Evolutionary conservation across 2,329 filamentous ascomycete genomes (phyloP).

Genomic region (Akanthomyces dipterigenus): DNA sequence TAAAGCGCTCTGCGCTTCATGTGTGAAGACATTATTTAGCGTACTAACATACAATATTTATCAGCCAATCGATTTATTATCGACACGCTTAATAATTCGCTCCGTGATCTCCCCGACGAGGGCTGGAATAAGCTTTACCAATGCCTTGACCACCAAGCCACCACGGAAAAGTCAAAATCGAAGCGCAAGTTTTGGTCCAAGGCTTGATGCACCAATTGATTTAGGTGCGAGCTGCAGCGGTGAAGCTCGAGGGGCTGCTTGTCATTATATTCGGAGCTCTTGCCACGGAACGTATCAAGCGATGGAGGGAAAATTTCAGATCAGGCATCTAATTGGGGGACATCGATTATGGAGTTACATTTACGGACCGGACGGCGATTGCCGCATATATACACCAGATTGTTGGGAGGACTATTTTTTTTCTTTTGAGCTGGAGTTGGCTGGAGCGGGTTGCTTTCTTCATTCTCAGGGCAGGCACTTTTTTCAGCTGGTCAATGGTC

Average conservation of each 20-base stretch:
- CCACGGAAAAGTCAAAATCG: conserved; percentile 15
- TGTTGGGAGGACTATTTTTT: no score
- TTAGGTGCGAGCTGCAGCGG: no score
- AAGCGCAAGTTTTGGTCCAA: conserved; percentile 24
- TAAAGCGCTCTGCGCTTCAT: neutral
- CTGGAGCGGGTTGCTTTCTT: neutral
- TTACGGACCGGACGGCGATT: neutral
- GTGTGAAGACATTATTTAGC: no score
- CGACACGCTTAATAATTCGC: conserved; percentile 32
- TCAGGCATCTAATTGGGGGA: neutral
- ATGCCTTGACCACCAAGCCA: conserved; percentile 18
- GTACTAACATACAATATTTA: conserved; percentile 1
- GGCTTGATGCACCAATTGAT: no score
- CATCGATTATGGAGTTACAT: neutral
- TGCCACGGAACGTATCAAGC: neutral
- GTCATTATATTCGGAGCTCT: neutral
- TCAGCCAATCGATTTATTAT: conserved; percentile 35
- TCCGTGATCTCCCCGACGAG: conserved; percentile 29
- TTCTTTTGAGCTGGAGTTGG: neutral
- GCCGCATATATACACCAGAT: neutral
- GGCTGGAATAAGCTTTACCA: conserved; percentile 30
- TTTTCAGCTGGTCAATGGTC: no score
- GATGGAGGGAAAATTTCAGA: neutral
- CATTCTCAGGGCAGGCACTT: no score
- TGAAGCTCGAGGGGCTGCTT: neutral